Percentiles rank a stretch among this genome's conserved stretches.
Evolutionary conservation across 768 basidiomycete genomes (phyloP).

Genomic region (Mycena albidolilacea): DNA sequence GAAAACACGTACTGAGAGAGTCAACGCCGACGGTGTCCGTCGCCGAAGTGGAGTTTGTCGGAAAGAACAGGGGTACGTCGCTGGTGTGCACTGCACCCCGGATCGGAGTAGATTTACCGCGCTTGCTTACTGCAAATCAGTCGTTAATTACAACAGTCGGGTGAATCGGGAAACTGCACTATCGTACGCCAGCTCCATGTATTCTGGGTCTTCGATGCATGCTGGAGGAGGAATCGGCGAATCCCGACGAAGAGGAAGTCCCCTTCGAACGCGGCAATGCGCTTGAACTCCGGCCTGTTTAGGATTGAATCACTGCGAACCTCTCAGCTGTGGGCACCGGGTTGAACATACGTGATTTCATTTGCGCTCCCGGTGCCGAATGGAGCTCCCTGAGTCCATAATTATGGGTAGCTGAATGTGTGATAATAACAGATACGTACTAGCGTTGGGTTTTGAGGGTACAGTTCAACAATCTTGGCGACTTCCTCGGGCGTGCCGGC

Average conservation of each 20-base stretch:
- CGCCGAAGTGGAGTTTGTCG: background rate
- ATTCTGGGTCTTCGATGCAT: constrained; percentile 48
- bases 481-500: background rate
- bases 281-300: constrained; percentile 56
- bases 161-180: background rate
- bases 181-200: constrained; percentile 47
- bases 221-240: constrained; percentile 51
- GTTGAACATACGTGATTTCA: constrained; percentile 12
- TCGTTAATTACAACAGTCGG: background rate
- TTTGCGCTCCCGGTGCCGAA: constrained; percentile 23
- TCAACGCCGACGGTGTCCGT: constrained; percentile 2
- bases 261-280: constrained; percentile 54
- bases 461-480: constrained; percentile 1
- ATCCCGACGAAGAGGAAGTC: constrained; percentile 53
- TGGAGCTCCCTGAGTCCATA: constrained; percentile 13
- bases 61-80: constrained; percentile 29
- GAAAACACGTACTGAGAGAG: constrained; percentile 1
- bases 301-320: background rate
- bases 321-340: background rate
- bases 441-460: constrained; percentile 10
- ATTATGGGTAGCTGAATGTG: background rate
- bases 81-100: constrained; percentile 41
- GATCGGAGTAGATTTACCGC: constrained; percentile 12
- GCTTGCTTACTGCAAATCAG: constrained; percentile 26
- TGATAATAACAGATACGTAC: background rate